phyloP scores from a whole-genome alignment of 176 grass and related monocot species.

The Oryza glumipatula region DNA sequence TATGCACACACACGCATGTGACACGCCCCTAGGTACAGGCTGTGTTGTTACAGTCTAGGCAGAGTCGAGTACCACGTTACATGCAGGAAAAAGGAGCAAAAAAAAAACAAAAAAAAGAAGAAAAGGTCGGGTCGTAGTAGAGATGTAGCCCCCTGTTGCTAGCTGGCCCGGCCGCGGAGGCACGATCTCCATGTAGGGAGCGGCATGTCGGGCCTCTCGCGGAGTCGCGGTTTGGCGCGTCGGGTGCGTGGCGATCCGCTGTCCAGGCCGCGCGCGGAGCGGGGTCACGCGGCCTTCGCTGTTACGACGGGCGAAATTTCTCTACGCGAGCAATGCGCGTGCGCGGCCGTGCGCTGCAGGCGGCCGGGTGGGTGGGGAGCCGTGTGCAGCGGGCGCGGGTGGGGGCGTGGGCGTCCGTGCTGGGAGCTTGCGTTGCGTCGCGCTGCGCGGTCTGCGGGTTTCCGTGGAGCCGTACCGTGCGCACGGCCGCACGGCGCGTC shows the following conservation, averaged over 20 bases:
- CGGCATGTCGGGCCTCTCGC: slow-evolving; percentile 26
- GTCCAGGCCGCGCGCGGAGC: neutral
- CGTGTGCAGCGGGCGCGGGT: too few relatives aligned
- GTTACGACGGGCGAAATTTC: too few relatives aligned
- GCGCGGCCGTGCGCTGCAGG: too few relatives aligned
- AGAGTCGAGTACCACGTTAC: neutral
- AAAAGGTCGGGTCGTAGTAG: neutral
- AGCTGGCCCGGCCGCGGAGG: too few relatives aligned
- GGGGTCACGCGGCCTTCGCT: too few relatives aligned
- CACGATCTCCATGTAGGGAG: slow-evolving; percentile 8
- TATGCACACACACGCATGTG: neutral
- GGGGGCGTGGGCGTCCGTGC: neutral
- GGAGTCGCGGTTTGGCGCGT: neutral
- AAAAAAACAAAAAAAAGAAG: too few relatives aligned
- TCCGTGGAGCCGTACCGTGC: slow-evolving; percentile 7
- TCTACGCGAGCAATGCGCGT: too few relatives aligned
- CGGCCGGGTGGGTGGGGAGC: too few relatives aligned
- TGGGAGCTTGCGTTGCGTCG: neutral
- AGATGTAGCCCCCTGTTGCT: neutral
- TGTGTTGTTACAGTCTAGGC: neutral
- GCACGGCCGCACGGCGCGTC: neutral
- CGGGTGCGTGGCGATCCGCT: neutral
- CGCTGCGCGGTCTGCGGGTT: neutral
- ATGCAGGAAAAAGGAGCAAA: too few relatives aligned
- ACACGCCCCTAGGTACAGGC: neutral